Percentiles rank a stretch among this genome's conserved stretches.
Conservation (phyloP, 495 filamentous ascomycete species). For the Aspergillus nidulans region DNA sequence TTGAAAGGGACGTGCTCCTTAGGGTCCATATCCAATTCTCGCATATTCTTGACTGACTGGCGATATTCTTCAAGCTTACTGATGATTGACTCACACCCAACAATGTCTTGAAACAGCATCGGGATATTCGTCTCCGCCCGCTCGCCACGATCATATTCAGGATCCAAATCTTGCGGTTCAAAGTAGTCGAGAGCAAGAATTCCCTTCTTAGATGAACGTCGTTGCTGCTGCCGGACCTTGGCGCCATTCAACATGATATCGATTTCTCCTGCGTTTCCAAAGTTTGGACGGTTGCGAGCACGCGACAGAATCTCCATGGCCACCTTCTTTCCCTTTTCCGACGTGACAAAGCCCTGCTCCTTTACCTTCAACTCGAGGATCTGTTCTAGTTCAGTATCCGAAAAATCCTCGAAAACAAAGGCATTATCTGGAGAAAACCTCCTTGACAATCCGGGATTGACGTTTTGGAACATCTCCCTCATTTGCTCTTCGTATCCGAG, state of each 20-base stretch:
- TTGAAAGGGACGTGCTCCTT: slow-evolving; percentile 54
- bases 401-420: slow-evolving; percentile 71
- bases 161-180: slow-evolving; percentile 65
- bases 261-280: slow-evolving; percentile 56
- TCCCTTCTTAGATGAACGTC: slow-evolving; percentile 22
- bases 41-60: slow-evolving; percentile 47
- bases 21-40: slow-evolving; percentile 51
- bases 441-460: slow-evolving; percentile 69
- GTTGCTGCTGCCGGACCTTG: slow-evolving; percentile 54
- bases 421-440: slow-evolving; percentile 62
- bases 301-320: slow-evolving; percentile 40
- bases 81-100: slow-evolving; percentile 64
- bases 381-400: slow-evolving; percentile 47
- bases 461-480: slow-evolving; percentile 72
- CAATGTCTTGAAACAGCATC: slow-evolving; percentile 58
- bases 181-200: slow-evolving; percentile 34
- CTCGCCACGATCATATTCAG: slow-evolving; percentile 54
- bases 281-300: slow-evolving; percentile 44
- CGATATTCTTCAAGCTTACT: slow-evolving; percentile 57
- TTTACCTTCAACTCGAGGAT: slow-evolving; percentile 55
- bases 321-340: slow-evolving; percentile 33
- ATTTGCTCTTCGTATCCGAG: slow-evolving; percentile 78
- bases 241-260: slow-evolving; percentile 60
- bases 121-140: slow-evolving; percentile 46
- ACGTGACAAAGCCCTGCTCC: slow-evolving; percentile 39